These are phyloP conservation scores for Apiotrichum domesticum DNA, from an alignment of 1,284 basidiomycete species.

Conservation along the genomic window DNA sequence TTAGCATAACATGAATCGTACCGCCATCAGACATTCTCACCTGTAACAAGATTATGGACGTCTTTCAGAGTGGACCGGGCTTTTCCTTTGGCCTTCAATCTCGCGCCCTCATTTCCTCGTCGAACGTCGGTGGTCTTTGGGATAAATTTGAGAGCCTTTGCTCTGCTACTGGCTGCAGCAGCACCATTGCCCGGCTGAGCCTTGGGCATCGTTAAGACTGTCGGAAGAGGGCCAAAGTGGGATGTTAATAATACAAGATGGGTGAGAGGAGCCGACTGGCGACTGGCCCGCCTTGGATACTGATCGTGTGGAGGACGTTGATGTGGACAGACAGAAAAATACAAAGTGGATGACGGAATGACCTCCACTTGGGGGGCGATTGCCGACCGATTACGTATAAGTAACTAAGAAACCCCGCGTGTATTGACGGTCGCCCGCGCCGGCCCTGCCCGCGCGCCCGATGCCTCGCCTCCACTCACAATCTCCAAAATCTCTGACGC, in stretches of 20 bases:
- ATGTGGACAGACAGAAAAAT: no score
- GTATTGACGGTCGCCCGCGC: no score
- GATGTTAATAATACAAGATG: background rate
- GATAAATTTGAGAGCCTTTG: slow-evolving; percentile 24
- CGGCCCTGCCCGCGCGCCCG: no score
- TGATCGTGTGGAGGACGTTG: no score
- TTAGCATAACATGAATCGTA: background rate
- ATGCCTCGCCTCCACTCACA: no score
- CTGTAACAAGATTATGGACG: slow-evolving; percentile 14
- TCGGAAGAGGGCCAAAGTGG: background rate
- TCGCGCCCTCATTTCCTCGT: slow-evolving; percentile 14
- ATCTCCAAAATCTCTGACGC: no score
- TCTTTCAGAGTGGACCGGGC: slow-evolving; percentile 27
- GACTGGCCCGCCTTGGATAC: no score
- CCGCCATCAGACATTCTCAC: background rate
- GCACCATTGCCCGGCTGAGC: background rate
- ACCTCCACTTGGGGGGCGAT: no score
- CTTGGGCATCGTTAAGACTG: slow-evolving; percentile 3
- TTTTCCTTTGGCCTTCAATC: slow-evolving; percentile 30
- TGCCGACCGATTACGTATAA: no score
- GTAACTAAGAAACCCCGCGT: no score
- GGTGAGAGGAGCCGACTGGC: no score
- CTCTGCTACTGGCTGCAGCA: background rate
- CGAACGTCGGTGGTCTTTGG: slow-evolving; percentile 32
- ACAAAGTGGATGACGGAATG: no score